Evolutionary conservation across 805 yeast genomes (phyloP).

Genomic region (Wickerhamomyces chambardii): DNA sequence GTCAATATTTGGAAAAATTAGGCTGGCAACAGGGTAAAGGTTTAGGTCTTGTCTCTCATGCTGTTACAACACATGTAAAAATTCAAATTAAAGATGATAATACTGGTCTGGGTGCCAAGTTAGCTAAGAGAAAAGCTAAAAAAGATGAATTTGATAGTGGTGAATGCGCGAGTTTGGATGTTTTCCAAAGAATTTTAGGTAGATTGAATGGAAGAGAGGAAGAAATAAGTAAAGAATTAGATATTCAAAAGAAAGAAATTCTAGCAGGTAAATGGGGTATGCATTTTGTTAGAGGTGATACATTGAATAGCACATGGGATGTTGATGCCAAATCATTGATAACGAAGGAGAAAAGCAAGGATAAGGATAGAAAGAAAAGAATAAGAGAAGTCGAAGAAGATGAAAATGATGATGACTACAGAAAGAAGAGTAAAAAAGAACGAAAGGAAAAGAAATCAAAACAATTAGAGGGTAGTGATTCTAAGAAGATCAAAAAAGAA

Average conservation of each 20-base stretch:
- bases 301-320: constrained; percentile 79
- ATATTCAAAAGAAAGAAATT: constrained; percentile 55
- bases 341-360: constrained; percentile 15
- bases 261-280: constrained; percentile 86
- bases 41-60: constrained; percentile 60
- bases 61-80: constrained; percentile 75
- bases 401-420: constrained; percentile 7
- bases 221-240: constrained; percentile 53
- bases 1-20: constrained; percentile 64
- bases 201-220: constrained; percentile 82
- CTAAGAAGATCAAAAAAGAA: constrained; percentile 18
- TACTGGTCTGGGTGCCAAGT: constrained; percentile 82
- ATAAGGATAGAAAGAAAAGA: constrained; percentile 20
- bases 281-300: constrained; percentile 79
- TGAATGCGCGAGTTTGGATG: constrained; percentile 87
- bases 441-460: constrained; percentile 18
- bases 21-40: constrained; percentile 96
- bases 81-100: constrained; percentile 77
- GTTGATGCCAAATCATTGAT: constrained; percentile 34
- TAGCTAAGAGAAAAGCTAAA: constrained; percentile 45
- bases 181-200: constrained; percentile 84
- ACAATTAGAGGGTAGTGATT: no score
- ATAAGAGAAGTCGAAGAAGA: constrained; percentile 19
- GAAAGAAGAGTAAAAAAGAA: constrained; percentile 17
- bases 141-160: constrained; percentile 70